phyloP scores from a whole-genome alignment of 2,329 filamentous ascomycete species.

The Balansia obtecta region DNA sequence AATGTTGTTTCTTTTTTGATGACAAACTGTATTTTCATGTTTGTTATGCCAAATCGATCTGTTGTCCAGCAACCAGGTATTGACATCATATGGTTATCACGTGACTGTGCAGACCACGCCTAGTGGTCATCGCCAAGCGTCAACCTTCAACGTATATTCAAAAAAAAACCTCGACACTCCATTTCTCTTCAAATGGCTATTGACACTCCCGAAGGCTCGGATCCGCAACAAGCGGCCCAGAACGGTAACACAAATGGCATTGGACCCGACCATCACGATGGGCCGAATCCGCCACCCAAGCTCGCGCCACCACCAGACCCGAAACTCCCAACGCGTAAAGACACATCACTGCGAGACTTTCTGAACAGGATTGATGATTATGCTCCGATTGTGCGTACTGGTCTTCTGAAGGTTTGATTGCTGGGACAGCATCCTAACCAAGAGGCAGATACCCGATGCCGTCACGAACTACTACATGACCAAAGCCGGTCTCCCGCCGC shows the following conservation, averaged over 20 bases:
- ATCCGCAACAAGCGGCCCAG: slow-evolving; percentile 16
- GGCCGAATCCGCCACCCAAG: slow-evolving; percentile 22
- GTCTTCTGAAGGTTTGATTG: too few relatives aligned
- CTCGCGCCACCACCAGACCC: slow-evolving; percentile 41
- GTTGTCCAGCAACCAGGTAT: too few relatives aligned
- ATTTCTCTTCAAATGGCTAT: slow-evolving; percentile 18
- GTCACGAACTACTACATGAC: slow-evolving; percentile 98
- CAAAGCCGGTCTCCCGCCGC: slow-evolving; percentile 83
- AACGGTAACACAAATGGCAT: slow-evolving; percentile 9
- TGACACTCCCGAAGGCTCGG: slow-evolving; percentile 22
- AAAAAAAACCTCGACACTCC: slow-evolving; percentile 5
- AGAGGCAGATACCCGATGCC: slow-evolving; percentile 75
- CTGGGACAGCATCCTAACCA: neutral
- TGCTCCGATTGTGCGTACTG: slow-evolving; percentile 71
- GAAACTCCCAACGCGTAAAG: slow-evolving; percentile 70
- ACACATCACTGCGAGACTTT: slow-evolving; percentile 85
- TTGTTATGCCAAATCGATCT: too few relatives aligned
- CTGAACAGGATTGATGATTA: slow-evolving; percentile 96
- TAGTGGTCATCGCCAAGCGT: too few relatives aligned
- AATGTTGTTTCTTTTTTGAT: too few relatives aligned
- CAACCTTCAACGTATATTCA: too few relatives aligned
- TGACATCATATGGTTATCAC: too few relatives aligned
- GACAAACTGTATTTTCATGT: too few relatives aligned
- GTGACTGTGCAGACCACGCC: too few relatives aligned
- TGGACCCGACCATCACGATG: slow-evolving; percentile 6